Evolutionary conservation across 371 early-diverging fungal species (phyloP).

Genomic region (Dichotomocladium elegans): DNA sequence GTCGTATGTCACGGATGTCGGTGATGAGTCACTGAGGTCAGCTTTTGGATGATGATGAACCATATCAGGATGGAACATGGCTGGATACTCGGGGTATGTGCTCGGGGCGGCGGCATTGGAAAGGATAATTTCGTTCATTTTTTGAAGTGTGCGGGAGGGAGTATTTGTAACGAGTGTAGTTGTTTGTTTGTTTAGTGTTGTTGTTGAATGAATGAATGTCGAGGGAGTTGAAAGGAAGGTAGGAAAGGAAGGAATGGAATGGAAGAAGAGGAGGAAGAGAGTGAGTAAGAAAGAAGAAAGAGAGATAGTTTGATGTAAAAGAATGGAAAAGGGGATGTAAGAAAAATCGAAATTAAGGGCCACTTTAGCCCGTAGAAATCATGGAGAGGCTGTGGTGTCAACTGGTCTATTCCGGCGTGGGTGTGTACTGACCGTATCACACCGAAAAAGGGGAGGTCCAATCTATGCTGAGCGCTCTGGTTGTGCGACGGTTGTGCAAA

Average conservation of each 20-base stretch:
- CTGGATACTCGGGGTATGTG: slow-evolving; percentile 27
- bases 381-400: too few species aligned
- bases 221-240: neutral
- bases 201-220: slow-evolving; percentile 7
- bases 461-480: too few species aligned
- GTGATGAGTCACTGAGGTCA: slow-evolving; percentile 7
- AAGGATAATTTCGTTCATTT: slow-evolving; percentile 37
- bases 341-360: too few species aligned
- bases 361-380: too few species aligned
- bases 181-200: neutral
- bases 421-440: too few species aligned
- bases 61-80: slow-evolving; percentile 28
- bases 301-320: neutral
- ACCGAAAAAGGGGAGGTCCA: too few species aligned
- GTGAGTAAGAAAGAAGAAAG: slow-evolving; percentile 2
- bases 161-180: slow-evolving; percentile 5
- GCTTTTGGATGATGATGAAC: slow-evolving; percentile 25
- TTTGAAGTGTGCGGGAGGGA: neutral
- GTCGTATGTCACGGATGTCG: slow-evolving; percentile 15
- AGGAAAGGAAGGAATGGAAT: slow-evolving; percentile 9
- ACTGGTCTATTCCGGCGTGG: too few species aligned
- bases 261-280: slow-evolving; percentile 3
- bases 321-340: neutral
- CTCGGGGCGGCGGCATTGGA: slow-evolving; percentile 19
- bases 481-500: too few species aligned